phyloP scores from a whole-genome alignment of 441 rosid genomes.

The Mallotus japonicus region DNA sequence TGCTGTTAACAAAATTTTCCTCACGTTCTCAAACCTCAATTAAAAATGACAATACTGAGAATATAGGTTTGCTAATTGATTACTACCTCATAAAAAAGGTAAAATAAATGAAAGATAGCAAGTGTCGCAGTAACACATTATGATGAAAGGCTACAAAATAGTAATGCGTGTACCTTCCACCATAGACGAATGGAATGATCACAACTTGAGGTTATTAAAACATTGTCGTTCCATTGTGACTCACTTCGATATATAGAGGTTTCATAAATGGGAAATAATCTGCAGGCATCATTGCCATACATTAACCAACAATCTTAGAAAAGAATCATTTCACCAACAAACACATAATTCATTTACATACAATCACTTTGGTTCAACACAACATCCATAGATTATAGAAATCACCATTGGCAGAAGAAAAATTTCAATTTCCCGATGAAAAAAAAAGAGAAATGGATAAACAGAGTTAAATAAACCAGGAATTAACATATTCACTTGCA shows the following conservation, averaged over 20 bases:
- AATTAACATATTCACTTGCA: no score
- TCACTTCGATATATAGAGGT: slow-evolving; percentile 43
- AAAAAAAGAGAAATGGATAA: no score
- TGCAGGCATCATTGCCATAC: slow-evolving; percentile 26
- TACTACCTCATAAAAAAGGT: no score
- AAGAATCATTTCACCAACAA: not conserved
- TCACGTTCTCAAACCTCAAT: no score
- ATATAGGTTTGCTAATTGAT: no score
- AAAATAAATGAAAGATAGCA: not conserved
- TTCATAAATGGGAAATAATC: slow-evolving; percentile 47
- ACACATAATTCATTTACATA: not conserved
- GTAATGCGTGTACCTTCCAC: slow-evolving; percentile 56
- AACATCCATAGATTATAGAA: no score
- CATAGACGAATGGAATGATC: slow-evolving; percentile 68
- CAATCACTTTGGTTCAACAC: no score
- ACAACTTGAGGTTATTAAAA: slow-evolving; percentile 55
- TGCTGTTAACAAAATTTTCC: no score
- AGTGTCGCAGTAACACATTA: not conserved
- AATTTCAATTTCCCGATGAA: no score
- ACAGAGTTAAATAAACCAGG: no score
- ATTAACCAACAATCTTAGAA: slow-evolving; percentile 15
- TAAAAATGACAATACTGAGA: no score
- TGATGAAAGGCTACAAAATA: slow-evolving; percentile 1
- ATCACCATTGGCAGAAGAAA: no score
- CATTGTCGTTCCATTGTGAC: slow-evolving; percentile 39